phyloP scores from a whole-genome alignment of 2,329 filamentous ascomycete species.

The Paecilomyces dactylethromorphus region DNA sequence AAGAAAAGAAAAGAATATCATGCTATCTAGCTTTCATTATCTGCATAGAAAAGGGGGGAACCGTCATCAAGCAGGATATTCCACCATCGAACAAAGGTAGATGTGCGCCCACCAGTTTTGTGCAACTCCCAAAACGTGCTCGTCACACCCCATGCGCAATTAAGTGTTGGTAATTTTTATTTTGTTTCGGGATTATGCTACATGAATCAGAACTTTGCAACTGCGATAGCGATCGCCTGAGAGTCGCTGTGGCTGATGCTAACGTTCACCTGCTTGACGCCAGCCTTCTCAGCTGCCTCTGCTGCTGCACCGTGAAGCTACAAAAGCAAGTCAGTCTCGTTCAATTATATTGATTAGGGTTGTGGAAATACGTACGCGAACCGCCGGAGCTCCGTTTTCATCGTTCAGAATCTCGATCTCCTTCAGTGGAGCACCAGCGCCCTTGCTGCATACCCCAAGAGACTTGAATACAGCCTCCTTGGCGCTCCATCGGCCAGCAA shows the following conservation, averaged over 20 bases:
- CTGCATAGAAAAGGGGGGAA: background rate
- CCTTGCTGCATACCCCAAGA: slow-evolving; percentile 76
- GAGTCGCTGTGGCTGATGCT: slow-evolving; percentile 94
- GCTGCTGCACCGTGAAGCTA: slow-evolving; percentile 84
- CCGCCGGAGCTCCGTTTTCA: slow-evolving; percentile 73
- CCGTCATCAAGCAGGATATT: background rate
- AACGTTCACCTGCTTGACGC: slow-evolving; percentile 81
- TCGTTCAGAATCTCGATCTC: slow-evolving; percentile 89
- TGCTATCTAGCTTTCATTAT: background rate
- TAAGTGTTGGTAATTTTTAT: background rate
- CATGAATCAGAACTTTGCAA: slow-evolving; percentile 60
- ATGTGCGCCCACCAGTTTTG: background rate
- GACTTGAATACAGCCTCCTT: slow-evolving; percentile 99
- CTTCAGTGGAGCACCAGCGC: slow-evolving; percentile 81
- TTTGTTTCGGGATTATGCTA: background rate
- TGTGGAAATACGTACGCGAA: slow-evolving; percentile 61
- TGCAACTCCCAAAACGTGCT: background rate
- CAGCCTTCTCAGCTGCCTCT: slow-evolving; percentile 73
- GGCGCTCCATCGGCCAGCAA: slow-evolving; percentile 91
- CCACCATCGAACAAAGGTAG: background rate
- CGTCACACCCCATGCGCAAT: background rate
- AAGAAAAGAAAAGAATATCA: background rate
- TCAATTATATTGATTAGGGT: slow-evolving; percentile 3
- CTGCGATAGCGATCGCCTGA: slow-evolving; percentile 90
- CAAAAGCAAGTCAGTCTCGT: slow-evolving; percentile 30